Evolutionary conservation across 257 asterid species (phyloP).

Genomic region (Fraxinus americana): DNA sequence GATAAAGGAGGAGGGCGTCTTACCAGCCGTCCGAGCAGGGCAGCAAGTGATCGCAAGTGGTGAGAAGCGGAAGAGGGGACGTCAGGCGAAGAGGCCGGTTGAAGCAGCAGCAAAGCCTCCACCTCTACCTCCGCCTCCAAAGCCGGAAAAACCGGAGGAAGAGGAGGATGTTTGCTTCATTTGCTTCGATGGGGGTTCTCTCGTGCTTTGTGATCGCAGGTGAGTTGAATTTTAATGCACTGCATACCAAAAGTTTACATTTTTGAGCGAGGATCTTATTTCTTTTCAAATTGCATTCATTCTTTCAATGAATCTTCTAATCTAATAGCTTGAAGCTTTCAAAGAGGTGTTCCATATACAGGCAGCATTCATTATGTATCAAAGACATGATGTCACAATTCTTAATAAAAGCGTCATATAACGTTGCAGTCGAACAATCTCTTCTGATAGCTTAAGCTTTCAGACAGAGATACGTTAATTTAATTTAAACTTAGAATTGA

Average conservation of each 20-base stretch:
- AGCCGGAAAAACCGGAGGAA: slow-evolving; percentile 33
- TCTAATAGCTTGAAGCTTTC: background rate
- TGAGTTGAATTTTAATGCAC: slow-evolving; percentile 40
- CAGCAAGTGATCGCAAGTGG: slow-evolving; percentile 33
- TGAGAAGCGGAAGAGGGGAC: slow-evolving; percentile 73
- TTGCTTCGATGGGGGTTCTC: slow-evolving; percentile 93
- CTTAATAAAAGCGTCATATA: background rate
- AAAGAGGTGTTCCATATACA: background rate
- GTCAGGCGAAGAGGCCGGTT: slow-evolving; percentile 57
- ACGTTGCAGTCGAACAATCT: background rate
- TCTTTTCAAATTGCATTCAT: background rate
- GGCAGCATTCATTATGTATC: background rate
- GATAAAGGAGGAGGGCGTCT: background rate
- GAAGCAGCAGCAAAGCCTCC: slow-evolving; percentile 9
- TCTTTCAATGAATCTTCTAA: background rate
- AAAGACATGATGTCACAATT: background rate
- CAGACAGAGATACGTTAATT: background rate
- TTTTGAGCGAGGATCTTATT: background rate
- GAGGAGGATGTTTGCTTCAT: slow-evolving; percentile 84
- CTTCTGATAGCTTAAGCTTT: background rate
- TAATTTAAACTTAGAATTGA: background rate
- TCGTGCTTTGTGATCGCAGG: slow-evolving; percentile 97
- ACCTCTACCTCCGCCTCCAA: slow-evolving; percentile 18
- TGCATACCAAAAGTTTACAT: background rate
- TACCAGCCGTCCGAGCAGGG: slow-evolving; percentile 1